Evolutionary conservation across 2,329 filamentous ascomycete genomes (phyloP), one percentile per base, ranked within the genome.

Genomic region (Diaporthe amygdali): DNA sequence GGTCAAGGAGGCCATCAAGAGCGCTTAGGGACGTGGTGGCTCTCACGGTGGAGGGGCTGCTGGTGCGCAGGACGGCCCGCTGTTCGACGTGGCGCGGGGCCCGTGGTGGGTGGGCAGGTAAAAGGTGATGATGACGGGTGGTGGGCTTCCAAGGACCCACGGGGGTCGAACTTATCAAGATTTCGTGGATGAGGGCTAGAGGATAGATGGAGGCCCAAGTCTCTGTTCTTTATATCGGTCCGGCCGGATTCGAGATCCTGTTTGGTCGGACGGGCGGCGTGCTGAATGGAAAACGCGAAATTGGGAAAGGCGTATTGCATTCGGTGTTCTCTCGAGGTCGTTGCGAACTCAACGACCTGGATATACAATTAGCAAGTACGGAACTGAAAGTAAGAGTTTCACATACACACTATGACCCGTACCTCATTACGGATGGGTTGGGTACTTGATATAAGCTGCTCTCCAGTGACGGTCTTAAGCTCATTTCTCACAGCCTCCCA

Each of bases 1-100:
- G 34, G 41, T 20, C 32, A 86, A 63, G 80, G 80, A 84, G 71
- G 80, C 82, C 27, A 77, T 78, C 67, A 80, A 82, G 79, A 64
- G 68, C 63, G 74, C 59, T 25, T 67, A 70, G 70, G 46, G 25
- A 12, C 4, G n/a, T 22, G 27, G 22, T n/a, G 39, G 59, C 6
- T 27, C 27, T 1, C 30, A 22, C 14, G 7, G 1, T 12, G 10
- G 25, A 7, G 34, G 46, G 14, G 17, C 9, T 6, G 32, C 14
- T 12, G 30, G 46, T 32, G 59, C 27, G 27, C 41, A 49, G 14
- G 59, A 37, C 14, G 59, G 44, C 59, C 59, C 30, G 44, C 59
- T 5, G 44, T 49, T 64, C 44, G 44, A 64, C 12, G 41, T 55
- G 10, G 51, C 37, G 17, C 34, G 39, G 15, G 47, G 61, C 59